phyloP scores from a whole-genome alignment of 2,329 filamentous ascomycete genomes.

The Aspergillus nomiae region DNA sequence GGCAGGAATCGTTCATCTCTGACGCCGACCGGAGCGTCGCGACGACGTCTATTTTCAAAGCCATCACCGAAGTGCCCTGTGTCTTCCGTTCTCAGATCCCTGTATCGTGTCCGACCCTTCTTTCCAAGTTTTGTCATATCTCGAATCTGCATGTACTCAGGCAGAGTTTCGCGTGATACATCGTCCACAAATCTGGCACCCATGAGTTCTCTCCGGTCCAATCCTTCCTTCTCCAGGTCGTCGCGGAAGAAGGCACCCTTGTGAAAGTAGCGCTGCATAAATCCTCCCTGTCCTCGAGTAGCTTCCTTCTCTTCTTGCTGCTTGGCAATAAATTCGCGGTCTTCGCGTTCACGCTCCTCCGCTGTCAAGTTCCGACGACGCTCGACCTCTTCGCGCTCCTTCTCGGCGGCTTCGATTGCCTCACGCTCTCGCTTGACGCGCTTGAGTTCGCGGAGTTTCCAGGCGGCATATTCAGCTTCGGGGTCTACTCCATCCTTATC shows the following conservation, averaged over 20 bases:
- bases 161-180: constrained; percentile 79
- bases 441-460: constrained; percentile 89
- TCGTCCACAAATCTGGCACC: constrained; percentile 82
- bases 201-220: constrained; percentile 83
- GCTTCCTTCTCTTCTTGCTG: constrained; percentile 79
- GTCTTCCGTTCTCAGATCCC: constrained; percentile 84
- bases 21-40: constrained; percentile 39
- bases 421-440: constrained; percentile 85
- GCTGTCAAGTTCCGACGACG: constrained; percentile 81
- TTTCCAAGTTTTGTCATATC: constrained; percentile 93
- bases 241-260: constrained; percentile 94
- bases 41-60: constrained; percentile 29
- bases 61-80: constrained; percentile 76
- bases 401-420: constrained; percentile 79
- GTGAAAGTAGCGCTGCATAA: constrained; percentile 96
- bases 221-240: constrained; percentile 71
- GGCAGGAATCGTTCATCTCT: constrained; percentile 51
- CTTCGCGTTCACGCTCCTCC: constrained; percentile 83
- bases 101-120: constrained; percentile 89
- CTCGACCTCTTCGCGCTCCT: constrained; percentile 85
- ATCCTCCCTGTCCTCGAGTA: constrained; percentile 76
- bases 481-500: constrained; percentile 86
- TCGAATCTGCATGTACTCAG: constrained; percentile 87
- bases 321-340: constrained; percentile 72
- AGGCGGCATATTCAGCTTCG: constrained; percentile 84